Base-by-base conservation (phyloP, 2,329 filamentous ascomycete genomes). In the Daldinia eschscholtzii region DNA sequence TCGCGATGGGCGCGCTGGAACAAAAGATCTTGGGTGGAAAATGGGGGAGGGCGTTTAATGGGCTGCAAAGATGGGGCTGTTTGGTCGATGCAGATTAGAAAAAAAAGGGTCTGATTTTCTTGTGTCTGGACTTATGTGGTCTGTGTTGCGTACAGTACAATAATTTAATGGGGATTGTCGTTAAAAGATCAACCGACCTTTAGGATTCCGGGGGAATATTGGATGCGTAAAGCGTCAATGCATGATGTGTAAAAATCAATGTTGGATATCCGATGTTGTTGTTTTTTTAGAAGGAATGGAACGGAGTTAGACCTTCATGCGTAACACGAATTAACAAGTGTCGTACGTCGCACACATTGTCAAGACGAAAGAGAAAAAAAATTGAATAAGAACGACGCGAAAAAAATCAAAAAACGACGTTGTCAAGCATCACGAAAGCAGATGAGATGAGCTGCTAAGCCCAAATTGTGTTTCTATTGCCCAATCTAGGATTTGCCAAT, bases 361-460 rank as follows among this genome's bases (percentile, higher is more conserved):
- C 46, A n/a, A 55, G 60, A 33, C 6, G 5, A 62, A 62, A 56
- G 55, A 62, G 52, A n/a, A 30, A 52, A 18, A 18, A 48, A 56
- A 28, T 23, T 23, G 20, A 23, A 23, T 23, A 35, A 26, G 33
- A 28, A 57, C 20, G 23, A 48, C 46, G 48, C 28, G 39, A 39
- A 39, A 39, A 39, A 39, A 15, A 39, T 39, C 12, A 15, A 53
- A 28, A 65, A 42, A 57, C 44, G 35, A 57, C 56, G 33, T 33
- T 57, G 57, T 65, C 50, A 39, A 52, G 64, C 52, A 65, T 62
- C 61, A 56, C 63, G 56, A 60, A 53, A 18, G 50, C 30, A 48
- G 58, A 69, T 39, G 67, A 66, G 59, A 69, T 66, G 67, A 70
- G 64, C 63, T 70, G 35, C 63, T 63, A 59, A 66, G 52, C 56